Base-by-base conservation (phyloP, 208 protist species). In the Phytomonas sp. region DNA sequence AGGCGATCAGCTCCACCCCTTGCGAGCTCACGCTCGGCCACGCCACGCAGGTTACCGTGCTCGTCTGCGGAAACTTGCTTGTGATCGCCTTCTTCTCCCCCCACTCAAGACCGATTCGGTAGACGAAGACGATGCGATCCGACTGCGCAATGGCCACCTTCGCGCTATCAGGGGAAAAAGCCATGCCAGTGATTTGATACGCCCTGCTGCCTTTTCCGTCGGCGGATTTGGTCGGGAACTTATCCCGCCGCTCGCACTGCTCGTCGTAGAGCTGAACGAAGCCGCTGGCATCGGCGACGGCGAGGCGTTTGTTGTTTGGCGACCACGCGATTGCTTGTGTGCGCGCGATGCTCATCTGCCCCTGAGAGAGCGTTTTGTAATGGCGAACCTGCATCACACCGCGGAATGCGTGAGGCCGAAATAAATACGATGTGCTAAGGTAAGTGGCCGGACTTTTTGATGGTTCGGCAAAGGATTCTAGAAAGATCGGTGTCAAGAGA, bases 1-100 rank as follows among this genome's bases (percentile, higher is more conserved):
- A 98, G 17, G 89, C 90, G 53, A 98, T 84, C 29, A 98, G 77
- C 80, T 98, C 95, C 40, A 97, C 87, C 11, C 93, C 94, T 59
- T 96, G 90, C 72, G 81, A 84, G 17, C 84, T 78, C 28, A 80
- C 46, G 67, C 87, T 90, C 3, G 97, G 97, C 97, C 98, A 99
- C 60, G 76, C 84, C 17, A 98, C 73, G 68, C 87, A 97, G 7
- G 96, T 98, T 23, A 98, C 95, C 26, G 93, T 59, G 26, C 72
- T 85, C 31, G 74, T 88, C 71, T 96, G 87, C 29, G 85, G 84
- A 68, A 98, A 98, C 75, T 99, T 99, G 88, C 98, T 98, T 81
- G 96, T 98, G 70, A 99, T 98, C 4, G 89, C 83, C 78, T 99
- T 99, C 75, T 98, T 98, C 53, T 98, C 97, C 36, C 93, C 97